Base-by-base conservation (phyloP, 306 rosid species). In the Quillaja saponaria region DNA sequence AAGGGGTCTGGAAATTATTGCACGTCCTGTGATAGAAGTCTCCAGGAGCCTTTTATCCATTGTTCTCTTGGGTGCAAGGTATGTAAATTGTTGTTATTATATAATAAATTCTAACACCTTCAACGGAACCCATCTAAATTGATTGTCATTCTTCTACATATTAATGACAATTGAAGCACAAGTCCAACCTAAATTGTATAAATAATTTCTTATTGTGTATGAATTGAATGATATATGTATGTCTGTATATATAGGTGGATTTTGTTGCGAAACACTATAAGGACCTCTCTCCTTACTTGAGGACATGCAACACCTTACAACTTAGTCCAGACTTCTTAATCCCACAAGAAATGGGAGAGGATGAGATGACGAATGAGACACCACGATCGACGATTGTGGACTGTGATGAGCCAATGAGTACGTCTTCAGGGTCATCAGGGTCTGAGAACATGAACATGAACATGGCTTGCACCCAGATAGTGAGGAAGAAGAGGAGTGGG, bases 1-100 rank as follows among this genome's bases (percentile, higher is more conserved):
- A 94, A 94, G 77, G 97, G 96, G 8, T 78, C 99, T 0, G 97
- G 97, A 57, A 94, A 94, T 75, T 85, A 89, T 58, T 94, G 99
- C 71, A 89, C 95, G 48, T 87, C 99, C 13, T 94, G 99, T 71
- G 96, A 89, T 75, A 80, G 99, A 83, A 76, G 85, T 53, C 99
- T 94, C 55, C 99, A 94, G 80, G 99, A 89, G 61, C 97, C 99
- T 59, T 94, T 79, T 55, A 76, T 82, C 52, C 99, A 94, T 80
- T 94, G 99, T 70, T 94, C 99, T 34, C 91, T 94, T 1, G 87
- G 85, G 15, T 94, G 99, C 85, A 94, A 94, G 99, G 99, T 94
- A 75, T 55, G 13, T 66, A 49, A 5, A 51, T 5, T 37, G 6
- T 10, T 37, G 40, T 6, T 10, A 37, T 5, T 37, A 37, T 37